Base-by-base conservation (phyloP, 352 stramenopile species). In the Phytophthora kernoviae region DNA sequence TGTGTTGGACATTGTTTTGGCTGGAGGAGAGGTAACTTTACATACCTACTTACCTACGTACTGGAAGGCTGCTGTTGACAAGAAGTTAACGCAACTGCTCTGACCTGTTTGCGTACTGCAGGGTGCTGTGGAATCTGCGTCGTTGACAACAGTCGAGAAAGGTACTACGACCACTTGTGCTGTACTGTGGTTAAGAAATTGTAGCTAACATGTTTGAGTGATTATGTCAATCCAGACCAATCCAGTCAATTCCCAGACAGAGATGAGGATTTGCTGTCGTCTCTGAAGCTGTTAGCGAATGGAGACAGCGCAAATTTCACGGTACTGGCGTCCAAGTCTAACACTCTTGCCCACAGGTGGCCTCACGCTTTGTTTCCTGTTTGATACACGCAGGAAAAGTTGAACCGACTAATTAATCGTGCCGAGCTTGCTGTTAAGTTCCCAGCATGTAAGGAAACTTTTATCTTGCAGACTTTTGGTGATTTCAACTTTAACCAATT, bases 121-220 rank as follows among this genome's bases (percentile, higher is more conserved):
- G 24, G 81, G 83, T 10, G 78, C 77, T 0, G 73, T 95, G 24
- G 81, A 95, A 65, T 93, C 86, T 24, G 84, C 86, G 10, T 90
- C 86, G 53, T 65, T 95, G 14, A 90, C 82, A 54, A 95, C 87
- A 0, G 87, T 95, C 4, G 81, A 93, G 53, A 93, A 95, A 77
- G 63, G 56, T 67, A 32, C 5, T 30, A 33, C 27, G 30, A 37
- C 27, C 22, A 43, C 47, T 26, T 15, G 36, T 54, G 34, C 36
- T 49, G 20, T 36, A 20, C 20, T 41, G 33, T 17, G 47, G 14
- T 46, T 51, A 7, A 24, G 10, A n/a, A n/a, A n/a, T 7, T 15
- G 8, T 6, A 20, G 24, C 46, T 39, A 14, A 40, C 41, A 36
- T 14, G 20, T 15, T 11, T 36, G 17, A n/a, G 11, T 32, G 32